Percentiles rank a stretch among this genome's conserved stretches.
Conservation (phyloP, 2,329 filamentous ascomycete genomes). For the Cordyceps cicadae region DNA sequence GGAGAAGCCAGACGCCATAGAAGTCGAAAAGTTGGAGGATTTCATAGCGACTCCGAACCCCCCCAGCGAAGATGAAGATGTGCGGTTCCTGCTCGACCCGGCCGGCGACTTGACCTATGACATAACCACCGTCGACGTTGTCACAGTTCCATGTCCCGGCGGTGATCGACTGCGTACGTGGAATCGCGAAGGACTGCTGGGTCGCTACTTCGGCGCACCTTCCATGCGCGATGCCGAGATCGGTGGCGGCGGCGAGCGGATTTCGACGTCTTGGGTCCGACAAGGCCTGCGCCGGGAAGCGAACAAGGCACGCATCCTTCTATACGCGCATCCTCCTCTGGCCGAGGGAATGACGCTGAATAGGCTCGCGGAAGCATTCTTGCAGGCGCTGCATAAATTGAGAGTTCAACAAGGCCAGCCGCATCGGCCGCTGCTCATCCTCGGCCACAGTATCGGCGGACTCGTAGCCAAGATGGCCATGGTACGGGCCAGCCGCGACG, state of each 20-base stretch:
- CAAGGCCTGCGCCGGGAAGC: constrained; percentile 43
- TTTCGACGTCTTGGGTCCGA: constrained; percentile 40
- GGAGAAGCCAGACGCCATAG: background rate
- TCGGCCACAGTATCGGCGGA: constrained; percentile 54
- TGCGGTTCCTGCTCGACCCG: constrained; percentile 27
- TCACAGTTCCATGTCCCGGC: constrained; percentile 46
- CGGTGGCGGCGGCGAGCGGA: constrained; percentile 15
- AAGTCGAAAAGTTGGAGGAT: background rate
- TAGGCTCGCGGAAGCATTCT: constrained; percentile 36
- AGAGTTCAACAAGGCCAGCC: constrained; percentile 26
- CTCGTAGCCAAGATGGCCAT: constrained; percentile 51
- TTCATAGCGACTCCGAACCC: background rate
- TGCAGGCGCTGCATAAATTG: constrained; percentile 33
- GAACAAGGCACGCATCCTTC: constrained; percentile 39
- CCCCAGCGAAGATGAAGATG: background rate
- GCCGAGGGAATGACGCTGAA: constrained; percentile 35
- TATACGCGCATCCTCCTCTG: constrained; percentile 42
- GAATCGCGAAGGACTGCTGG: constrained; percentile 40
- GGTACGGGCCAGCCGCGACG: constrained; percentile 34
- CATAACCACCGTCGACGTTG: constrained; percentile 45
- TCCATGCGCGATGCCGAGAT: constrained; percentile 31
- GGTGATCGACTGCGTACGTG: constrained; percentile 45
- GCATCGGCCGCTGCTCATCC: constrained; percentile 47
- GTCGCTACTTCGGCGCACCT: constrained; percentile 37
- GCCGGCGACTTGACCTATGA: constrained; percentile 34